Evolutionary conservation across 768 basidiomycete species (phyloP), one percentile per base, ranked within the genome.

Genomic region (Amanita pallidorosea): DNA sequence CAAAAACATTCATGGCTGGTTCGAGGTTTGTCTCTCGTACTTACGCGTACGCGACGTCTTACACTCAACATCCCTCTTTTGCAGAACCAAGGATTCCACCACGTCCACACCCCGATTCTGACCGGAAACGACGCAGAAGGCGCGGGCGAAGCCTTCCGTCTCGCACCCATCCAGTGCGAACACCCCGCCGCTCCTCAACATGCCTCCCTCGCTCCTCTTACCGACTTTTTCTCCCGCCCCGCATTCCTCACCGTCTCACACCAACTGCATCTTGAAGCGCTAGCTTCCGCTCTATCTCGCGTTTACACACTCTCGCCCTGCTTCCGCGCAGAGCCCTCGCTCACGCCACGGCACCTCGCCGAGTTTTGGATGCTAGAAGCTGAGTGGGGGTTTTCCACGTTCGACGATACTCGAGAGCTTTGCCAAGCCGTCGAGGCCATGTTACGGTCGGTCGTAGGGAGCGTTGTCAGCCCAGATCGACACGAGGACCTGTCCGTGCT

Each of bases 321-420:
- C 56, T 99, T 99, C 67, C 85, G 96, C 13, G 95, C 96, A 18
- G 96, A 99, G 62, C 80, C 80, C 5, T 88, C 85, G 2, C 76
- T 84, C 57, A 97, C 95, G 2, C 79, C 80, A 29, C 75, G 95
- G n/a, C 96, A 99, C 62, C 77, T 99, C 11, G 82, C 90, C 46
- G 96, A 99, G 65, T 99, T 99, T 65, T 97, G 91, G 88, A 99
- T 99, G 96, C 79, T 97, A 49, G 96, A 99, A 67, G 94, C 89
- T 0, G 96, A 99, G 62, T 84, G 90, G 77, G 81, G 81, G 2
- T 67, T 71, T 41, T 22, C 35, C 5, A 40, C 33, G 12, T 34
- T 43, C 23, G 49, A 17, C 12, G 55, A 71, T 67, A 48, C 71
- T 76, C 55, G 79, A 70, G 69, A 68, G 15, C 61, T 75, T 15